phyloP scores from a whole-genome alignment of 2,329 filamentous ascomycete species.

The Parastagonospora nodorum region DNA sequence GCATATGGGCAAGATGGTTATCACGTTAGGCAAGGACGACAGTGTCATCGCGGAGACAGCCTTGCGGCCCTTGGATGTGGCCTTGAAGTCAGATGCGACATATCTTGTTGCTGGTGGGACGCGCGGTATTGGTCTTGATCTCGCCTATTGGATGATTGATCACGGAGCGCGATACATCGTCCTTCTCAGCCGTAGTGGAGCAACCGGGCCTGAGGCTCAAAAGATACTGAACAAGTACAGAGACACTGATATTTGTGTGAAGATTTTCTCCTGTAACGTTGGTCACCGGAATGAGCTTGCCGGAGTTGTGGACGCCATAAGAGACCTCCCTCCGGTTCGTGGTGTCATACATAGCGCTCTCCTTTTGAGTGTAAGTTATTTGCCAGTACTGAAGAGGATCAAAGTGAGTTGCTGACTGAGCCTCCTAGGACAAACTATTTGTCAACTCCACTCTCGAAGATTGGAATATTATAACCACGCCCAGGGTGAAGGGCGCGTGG shows the following conservation, averaged over 20 bases:
- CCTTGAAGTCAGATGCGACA: conserved; percentile 7
- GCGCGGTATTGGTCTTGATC: conserved; percentile 23
- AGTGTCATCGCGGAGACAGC: conserved; percentile 1
- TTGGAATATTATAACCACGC: conserved; percentile 2
- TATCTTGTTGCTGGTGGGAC: conserved; percentile 26
- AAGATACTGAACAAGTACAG: not conserved
- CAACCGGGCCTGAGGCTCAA: not conserved
- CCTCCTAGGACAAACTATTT: not conserved
- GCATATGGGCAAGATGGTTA: conserved; percentile 44
- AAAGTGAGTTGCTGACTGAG: too few species aligned
- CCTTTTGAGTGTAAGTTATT: too few species aligned
- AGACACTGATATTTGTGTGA: not conserved
- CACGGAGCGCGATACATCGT: conserved; percentile 21
- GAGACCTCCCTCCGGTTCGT: not conserved
- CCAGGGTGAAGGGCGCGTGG: conserved; percentile 39
- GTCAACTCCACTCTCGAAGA: conserved; percentile 10
- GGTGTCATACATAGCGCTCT: not conserved
- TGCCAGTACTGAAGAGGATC: too few species aligned
- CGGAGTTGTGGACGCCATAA: not conserved
- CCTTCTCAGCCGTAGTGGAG: conserved; percentile 12
- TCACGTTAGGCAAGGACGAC: conserved; percentile 15
- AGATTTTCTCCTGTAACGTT: not conserved
- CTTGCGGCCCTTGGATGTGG: not conserved
- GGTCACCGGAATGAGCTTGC: not conserved
- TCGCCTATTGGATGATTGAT: conserved; percentile 17